These are phyloP conservation scores for Lippia alba DNA, from an alignment of 305 asterid species.

Conservation along the genomic window DNA sequence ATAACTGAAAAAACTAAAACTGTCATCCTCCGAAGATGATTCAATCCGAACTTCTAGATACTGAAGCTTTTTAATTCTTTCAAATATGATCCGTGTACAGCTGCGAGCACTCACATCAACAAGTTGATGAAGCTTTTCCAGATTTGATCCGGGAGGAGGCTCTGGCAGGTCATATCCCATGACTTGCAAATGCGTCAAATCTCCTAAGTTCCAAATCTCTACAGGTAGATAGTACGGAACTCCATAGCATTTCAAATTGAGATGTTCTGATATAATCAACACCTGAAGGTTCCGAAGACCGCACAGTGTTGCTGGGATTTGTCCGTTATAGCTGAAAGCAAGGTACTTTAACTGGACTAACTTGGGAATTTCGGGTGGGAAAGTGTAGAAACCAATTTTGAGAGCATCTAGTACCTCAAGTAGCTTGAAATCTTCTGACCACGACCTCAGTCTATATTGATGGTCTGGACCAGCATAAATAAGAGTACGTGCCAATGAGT, in stretches of 20 bases:
- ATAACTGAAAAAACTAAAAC: background rate
- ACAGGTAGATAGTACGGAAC: background rate
- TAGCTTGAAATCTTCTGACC: conserved; percentile 11
- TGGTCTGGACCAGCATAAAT: background rate
- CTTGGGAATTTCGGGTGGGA: conserved; percentile 22
- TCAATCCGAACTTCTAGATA: background rate
- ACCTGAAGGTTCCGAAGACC: background rate
- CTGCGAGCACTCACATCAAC: conserved; percentile 9
- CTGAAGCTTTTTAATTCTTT: background rate
- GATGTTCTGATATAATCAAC: background rate
- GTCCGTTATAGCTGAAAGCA: conserved; percentile 17
- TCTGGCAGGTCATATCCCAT: background rate
- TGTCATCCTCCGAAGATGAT: background rate
- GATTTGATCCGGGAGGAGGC: background rate
- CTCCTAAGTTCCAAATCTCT: background rate
- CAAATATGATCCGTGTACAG: background rate
- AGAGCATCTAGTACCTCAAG: conserved; percentile 36
- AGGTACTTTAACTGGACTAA: conserved; percentile 33
- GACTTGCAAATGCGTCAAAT: background rate
- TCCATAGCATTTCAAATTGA: background rate
- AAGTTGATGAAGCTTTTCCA: conserved; percentile 18
- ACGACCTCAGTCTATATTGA: background rate
- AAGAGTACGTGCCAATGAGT: background rate
- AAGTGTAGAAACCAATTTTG: conserved; percentile 12
- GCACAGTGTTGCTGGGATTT: background rate